Evolutionary conservation across 371 early-diverging fungal species (phyloP).

Genomic region (Lichtheimia ornata): DNA sequence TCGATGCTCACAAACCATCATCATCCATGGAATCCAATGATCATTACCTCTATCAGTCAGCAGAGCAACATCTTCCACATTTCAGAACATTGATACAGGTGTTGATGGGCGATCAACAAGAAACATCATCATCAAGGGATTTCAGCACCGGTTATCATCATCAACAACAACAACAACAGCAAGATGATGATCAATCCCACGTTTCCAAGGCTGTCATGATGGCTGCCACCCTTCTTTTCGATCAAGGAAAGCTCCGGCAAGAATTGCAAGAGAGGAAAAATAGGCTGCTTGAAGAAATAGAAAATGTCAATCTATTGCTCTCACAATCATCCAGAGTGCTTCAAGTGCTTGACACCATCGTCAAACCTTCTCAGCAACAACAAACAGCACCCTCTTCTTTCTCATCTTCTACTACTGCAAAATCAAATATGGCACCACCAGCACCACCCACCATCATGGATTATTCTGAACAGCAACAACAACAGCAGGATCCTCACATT

Average conservation of each 20-base stretch:
- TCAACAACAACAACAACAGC: constrained; percentile 2
- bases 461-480: background rate
- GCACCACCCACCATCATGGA: too few relatives aligned
- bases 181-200: background rate
- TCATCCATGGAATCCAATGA: background rate
- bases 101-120: background rate
- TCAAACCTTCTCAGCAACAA: constrained; percentile 7
- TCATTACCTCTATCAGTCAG: too few relatives aligned
- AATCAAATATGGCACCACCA: too few relatives aligned
- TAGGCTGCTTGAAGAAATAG: constrained; percentile 33
- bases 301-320: constrained; percentile 30
- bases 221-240: constrained; percentile 20
- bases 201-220: constrained; percentile 9
- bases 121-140: too few relatives aligned
- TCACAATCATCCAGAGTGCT: constrained; percentile 38
- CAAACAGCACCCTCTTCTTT: background rate
- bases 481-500: background rate
- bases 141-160: background rate
- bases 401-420: too few relatives aligned
- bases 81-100: constrained; percentile 1
- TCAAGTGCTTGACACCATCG: constrained; percentile 33
- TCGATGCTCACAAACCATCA: background rate
- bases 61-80: constrained; percentile 6
- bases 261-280: constrained; percentile 29
- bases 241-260: constrained; percentile 28